These are phyloP conservation scores for Earliella scabrosa DNA, from an alignment of 1,284 basidiomycete species.

Conservation along the genomic window DNA sequence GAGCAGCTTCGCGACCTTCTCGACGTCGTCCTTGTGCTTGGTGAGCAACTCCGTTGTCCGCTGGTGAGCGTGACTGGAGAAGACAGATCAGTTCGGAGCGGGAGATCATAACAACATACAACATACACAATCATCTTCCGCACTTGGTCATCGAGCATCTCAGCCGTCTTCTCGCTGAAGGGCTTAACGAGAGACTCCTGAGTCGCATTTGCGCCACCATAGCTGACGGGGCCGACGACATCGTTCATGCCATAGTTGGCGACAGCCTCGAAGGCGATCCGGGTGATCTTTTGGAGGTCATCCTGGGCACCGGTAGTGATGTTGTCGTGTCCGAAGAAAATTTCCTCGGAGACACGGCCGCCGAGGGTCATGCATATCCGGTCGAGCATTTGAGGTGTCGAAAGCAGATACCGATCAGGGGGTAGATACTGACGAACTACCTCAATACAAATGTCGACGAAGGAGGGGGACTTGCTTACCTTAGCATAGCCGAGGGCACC, in stretches of 20 bases:
- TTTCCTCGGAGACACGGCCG: conserved; percentile 97
- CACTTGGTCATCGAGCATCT: conserved; percentile 91
- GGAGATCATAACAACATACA: neutral
- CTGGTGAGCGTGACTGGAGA: conserved; percentile 73
- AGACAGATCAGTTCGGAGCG: conserved; percentile 1
- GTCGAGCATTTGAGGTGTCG: conserved; percentile 93
- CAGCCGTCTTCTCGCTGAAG: conserved; percentile 96
- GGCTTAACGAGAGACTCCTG: conserved; percentile 95
- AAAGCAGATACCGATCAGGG: conserved; percentile 94
- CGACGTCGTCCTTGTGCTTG: conserved; percentile 86
- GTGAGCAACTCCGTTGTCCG: conserved; percentile 86
- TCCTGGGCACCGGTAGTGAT: conserved; percentile 99
- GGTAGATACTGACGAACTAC: conserved; percentile 76
- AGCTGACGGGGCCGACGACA: conserved; percentile 94
- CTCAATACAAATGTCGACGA: neutral
- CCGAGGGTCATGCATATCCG: conserved; percentile 99
- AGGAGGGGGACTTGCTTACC: conserved; percentile 48
- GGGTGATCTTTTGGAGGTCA: conserved; percentile 96
- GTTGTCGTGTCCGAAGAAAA: conserved; percentile 92
- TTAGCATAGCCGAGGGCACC: conserved; percentile 97
- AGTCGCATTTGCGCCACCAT: conserved; percentile 83
- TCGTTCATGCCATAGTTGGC: conserved; percentile 98
- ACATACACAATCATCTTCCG: conserved; percentile 91
- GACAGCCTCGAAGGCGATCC: conserved; percentile 95
- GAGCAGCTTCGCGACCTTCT: conserved; percentile 91